Evolutionary conservation across 2,329 filamentous ascomycete genomes (phyloP).

Genomic region (Geoglossum cookeanum): DNA sequence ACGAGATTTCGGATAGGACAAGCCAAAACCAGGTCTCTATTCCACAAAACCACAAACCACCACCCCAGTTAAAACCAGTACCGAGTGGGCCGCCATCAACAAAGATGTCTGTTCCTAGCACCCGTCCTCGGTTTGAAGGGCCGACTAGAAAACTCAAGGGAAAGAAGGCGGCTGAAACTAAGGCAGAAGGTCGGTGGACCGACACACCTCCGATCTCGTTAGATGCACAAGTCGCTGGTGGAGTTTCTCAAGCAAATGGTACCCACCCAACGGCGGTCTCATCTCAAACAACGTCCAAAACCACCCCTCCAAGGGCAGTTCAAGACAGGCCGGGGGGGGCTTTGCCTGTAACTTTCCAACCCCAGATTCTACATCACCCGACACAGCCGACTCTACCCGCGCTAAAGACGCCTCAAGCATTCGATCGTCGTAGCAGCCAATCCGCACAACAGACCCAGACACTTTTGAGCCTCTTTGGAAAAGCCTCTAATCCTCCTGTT

Average conservation of each 20-base stretch:
- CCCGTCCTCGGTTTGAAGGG: neutral
- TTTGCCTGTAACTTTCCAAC: slow-evolving; percentile 25
- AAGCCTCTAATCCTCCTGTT: slow-evolving; percentile 18
- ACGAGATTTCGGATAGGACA: neutral
- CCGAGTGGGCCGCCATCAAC: neutral
- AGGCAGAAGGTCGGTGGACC: neutral
- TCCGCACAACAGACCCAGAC: slow-evolving; percentile 27
- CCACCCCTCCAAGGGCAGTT: slow-evolving; percentile 8
- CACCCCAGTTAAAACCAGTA: neutral
- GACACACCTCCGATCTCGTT: neutral
- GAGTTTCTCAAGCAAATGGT: neutral
- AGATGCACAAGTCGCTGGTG: neutral
- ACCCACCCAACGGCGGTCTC: neutral
- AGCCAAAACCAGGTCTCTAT: neutral
- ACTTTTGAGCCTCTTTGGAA: slow-evolving; percentile 44
- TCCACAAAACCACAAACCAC: neutral
- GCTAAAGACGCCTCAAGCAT: slow-evolving; percentile 9
- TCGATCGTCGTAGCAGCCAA: slow-evolving; percentile 23
- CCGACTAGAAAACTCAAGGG: neutral
- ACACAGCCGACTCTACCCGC: slow-evolving; percentile 11
- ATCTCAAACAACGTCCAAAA: neutral
- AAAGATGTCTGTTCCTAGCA: neutral
- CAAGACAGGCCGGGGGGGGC: slow-evolving; percentile 14
- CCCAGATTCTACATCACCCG: slow-evolving; percentile 33
- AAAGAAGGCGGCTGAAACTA: neutral